phyloP scores from a whole-genome alignment of 495 filamentous ascomycete species.

The Durotheca rogersii region DNA sequence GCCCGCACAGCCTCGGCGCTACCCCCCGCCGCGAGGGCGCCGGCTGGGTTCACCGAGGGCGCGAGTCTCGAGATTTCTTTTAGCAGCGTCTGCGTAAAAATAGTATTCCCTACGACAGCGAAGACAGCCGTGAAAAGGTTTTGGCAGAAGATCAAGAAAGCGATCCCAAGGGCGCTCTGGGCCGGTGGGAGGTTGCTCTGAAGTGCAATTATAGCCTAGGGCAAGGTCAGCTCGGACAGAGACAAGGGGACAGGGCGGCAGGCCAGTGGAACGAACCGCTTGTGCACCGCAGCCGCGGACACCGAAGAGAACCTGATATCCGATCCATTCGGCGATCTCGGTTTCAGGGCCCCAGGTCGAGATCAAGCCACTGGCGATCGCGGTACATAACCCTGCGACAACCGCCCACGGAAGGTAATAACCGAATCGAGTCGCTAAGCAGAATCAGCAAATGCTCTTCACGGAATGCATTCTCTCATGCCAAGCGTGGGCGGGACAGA shows the following conservation, averaged over 20 bases:
- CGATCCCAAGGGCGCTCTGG: constrained; percentile 51
- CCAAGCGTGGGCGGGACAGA: constrained; percentile 29
- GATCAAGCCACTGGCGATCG: constrained; percentile 56
- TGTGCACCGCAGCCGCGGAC: constrained; percentile 53
- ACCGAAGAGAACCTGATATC: constrained; percentile 61
- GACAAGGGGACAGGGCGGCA: constrained; percentile 29
- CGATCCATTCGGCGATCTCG: constrained; percentile 54
- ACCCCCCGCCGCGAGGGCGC: constrained; percentile 40
- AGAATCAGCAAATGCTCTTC: constrained; percentile 21
- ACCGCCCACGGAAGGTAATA: constrained; percentile 55
- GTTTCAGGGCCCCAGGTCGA: constrained; percentile 52
- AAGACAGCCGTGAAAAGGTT: constrained; percentile 53
- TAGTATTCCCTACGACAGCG: constrained; percentile 51
- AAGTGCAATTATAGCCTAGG: constrained; percentile 50
- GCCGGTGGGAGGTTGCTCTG: constrained; percentile 50
- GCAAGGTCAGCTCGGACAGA: constrained; percentile 24
- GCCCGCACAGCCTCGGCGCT: constrained; percentile 42
- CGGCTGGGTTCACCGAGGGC: constrained; percentile 41
- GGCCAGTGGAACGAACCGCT: constrained; percentile 37
- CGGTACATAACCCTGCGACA: constrained; percentile 55
- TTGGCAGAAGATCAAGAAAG: constrained; percentile 57
- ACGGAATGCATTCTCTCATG: neutral
- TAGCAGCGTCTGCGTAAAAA: constrained; percentile 51
- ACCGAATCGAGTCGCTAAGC: constrained; percentile 42
- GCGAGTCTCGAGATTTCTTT: constrained; percentile 37